phyloP scores from a whole-genome alignment of 106 monocot genomes.

The Dendrobium huoshanense region DNA sequence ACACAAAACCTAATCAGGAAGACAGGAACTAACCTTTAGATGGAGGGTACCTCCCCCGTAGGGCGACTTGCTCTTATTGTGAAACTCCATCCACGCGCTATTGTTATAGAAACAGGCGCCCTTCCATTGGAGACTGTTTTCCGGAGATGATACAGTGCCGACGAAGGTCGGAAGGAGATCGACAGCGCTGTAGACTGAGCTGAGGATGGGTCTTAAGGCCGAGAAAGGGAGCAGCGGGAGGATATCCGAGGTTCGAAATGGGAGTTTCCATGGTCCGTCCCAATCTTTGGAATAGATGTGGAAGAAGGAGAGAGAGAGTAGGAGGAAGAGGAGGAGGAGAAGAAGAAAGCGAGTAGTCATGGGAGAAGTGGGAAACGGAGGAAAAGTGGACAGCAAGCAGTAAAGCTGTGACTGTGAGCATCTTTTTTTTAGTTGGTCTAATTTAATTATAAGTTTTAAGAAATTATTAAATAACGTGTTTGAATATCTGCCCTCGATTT shows the following conservation, averaged over 20 bases:
- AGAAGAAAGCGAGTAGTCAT: background rate
- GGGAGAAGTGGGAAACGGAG: background rate
- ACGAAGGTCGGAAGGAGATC: slow-evolving; percentile 43
- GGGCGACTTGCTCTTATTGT: slow-evolving; percentile 42
- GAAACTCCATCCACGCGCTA: slow-evolving; percentile 67
- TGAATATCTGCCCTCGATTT: no score
- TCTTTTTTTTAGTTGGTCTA: no score
- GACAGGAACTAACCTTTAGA: slow-evolving; percentile 42
- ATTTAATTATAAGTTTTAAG: no score
- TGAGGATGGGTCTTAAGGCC: slow-evolving; percentile 24
- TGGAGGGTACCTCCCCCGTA: slow-evolving; percentile 68
- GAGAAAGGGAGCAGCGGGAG: slow-evolving; percentile 28
- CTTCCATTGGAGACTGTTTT: slow-evolving; percentile 42
- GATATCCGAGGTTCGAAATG: slow-evolving; percentile 16
- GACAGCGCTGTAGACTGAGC: slow-evolving; percentile 20
- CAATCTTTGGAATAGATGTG: background rate
- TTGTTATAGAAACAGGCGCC: slow-evolving; percentile 67
- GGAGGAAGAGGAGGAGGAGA: background rate
- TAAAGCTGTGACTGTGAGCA: no score
- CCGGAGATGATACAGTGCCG: slow-evolving; percentile 25
- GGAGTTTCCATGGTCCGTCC: slow-evolving; percentile 5
- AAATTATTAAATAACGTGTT: no score
- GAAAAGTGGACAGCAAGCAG: no score
- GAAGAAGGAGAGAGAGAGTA: background rate
- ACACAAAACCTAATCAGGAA: background rate